These are phyloP conservation scores for Phytophthora nicotianae DNA, from an alignment of 352 stramenopile species.

Conservation along the genomic window DNA sequence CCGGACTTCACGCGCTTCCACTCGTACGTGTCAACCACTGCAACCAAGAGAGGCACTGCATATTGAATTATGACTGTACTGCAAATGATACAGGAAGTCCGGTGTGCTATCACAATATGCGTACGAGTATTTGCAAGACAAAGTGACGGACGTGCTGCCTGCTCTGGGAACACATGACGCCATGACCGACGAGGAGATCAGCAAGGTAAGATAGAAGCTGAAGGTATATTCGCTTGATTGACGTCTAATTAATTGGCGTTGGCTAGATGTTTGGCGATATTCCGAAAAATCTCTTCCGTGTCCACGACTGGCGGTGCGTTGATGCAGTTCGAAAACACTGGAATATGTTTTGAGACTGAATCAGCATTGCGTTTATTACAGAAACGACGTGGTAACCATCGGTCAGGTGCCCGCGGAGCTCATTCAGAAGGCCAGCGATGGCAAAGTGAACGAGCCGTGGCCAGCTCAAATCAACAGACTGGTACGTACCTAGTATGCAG, in stretches of 20 bases:
- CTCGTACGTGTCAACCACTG: constrained; percentile 63
- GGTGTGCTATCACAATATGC: constrained; percentile 94
- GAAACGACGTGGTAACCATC: constrained; percentile 96
- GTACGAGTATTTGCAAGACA: constrained; percentile 92
- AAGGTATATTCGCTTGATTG: background rate
- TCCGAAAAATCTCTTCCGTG: constrained; percentile 85
- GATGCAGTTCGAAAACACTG: constrained; percentile 3
- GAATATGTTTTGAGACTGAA: background rate
- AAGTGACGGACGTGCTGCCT: constrained; percentile 91
- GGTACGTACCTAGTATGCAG: constrained; percentile 47
- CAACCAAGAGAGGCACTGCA: background rate
- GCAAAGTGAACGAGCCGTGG: constrained; percentile 96
- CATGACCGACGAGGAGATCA: constrained; percentile 95
- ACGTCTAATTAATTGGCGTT: background rate
- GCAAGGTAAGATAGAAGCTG: constrained; percentile 42
- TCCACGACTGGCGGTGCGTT: constrained; percentile 95
- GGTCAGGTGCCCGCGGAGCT: constrained; percentile 94
- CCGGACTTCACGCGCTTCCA: constrained; percentile 97
- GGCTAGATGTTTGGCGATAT: constrained; percentile 94
- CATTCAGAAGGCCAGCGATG: constrained; percentile 92
- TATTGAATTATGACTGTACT: constrained; percentile 1
- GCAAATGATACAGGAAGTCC: constrained; percentile 64
- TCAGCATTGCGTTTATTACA: constrained; percentile 22
- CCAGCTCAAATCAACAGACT: constrained; percentile 96
- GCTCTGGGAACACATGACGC: constrained; percentile 95